Evolutionary conservation across 345 rosid genomes (phyloP).

Genomic region (Lenwebbia sp.): DNA sequence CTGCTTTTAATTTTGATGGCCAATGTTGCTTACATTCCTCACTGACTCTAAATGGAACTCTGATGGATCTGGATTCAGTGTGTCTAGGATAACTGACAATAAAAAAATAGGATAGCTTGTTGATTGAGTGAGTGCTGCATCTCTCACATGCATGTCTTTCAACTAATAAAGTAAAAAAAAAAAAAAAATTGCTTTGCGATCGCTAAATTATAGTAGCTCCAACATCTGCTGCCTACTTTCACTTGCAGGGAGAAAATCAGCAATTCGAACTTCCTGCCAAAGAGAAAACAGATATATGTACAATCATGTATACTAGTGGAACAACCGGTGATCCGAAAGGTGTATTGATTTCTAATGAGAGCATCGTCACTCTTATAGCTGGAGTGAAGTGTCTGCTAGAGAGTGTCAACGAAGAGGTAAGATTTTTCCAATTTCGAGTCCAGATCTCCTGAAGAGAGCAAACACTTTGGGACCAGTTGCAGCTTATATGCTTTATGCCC

Average conservation of each 20-base stretch:
- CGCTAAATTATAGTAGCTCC: background rate
- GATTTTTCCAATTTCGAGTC: background rate
- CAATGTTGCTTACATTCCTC: background rate
- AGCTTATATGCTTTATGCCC: background rate
- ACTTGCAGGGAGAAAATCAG: constrained; percentile 53
- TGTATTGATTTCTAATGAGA: constrained; percentile 84
- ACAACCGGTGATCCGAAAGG: constrained; percentile 99
- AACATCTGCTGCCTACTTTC: constrained; percentile 3
- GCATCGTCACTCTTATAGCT: constrained; percentile 65
- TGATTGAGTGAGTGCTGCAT: background rate
- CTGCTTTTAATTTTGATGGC: background rate
- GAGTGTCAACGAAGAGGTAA: constrained; percentile 61
- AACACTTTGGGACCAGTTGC: background rate
- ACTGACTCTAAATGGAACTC: background rate
- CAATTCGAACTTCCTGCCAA: constrained; percentile 76
- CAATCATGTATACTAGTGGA: constrained; percentile 98
- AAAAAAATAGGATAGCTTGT: background rate
- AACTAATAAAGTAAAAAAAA: background rate
- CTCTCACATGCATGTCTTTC: background rate
- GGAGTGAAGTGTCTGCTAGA: constrained; percentile 56
- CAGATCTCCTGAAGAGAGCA: background rate
- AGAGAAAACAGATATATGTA: constrained; percentile 68
- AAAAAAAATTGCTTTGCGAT: background rate
- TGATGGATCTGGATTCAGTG: background rate
- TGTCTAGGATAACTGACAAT: background rate